phyloP scores from a whole-genome alignment of 768 basidiomycete genomes.

The Leccinum subtestaceum region DNA sequence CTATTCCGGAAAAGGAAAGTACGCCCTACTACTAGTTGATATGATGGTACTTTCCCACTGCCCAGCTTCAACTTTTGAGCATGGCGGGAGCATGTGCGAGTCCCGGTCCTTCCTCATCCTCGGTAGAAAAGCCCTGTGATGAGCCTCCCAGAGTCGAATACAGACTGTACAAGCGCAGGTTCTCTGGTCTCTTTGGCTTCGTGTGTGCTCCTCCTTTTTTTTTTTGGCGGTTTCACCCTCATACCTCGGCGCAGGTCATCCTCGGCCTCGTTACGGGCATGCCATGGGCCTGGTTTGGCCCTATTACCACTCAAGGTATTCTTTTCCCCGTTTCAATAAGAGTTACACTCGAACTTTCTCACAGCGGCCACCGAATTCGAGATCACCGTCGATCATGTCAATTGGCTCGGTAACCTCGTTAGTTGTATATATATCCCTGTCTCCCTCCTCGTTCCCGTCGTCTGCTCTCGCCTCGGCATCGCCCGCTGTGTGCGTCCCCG shows the following conservation, averaged over 20 bases:
- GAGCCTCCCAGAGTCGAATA: slow-evolving; percentile 33
- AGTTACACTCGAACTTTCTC: background rate
- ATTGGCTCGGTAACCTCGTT: slow-evolving; percentile 77
- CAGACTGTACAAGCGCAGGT: slow-evolving; percentile 68
- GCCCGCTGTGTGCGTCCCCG: slow-evolving; percentile 53
- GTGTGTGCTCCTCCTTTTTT: slow-evolving; percentile 29
- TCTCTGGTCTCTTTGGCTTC: slow-evolving; percentile 60
- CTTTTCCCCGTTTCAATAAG: background rate
- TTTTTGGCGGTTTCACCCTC: background rate
- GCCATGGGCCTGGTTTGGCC: slow-evolving; percentile 82
- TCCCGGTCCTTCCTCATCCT: background rate
- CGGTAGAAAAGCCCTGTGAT: background rate
- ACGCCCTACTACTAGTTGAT: background rate
- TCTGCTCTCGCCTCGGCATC: slow-evolving; percentile 60
- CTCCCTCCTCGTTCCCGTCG: slow-evolving; percentile 55
- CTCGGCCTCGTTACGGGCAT: slow-evolving; percentile 63
- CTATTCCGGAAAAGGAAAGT: slow-evolving; percentile 23
- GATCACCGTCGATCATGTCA: slow-evolving; percentile 69
- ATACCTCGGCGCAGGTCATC: slow-evolving; percentile 42
- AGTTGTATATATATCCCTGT: slow-evolving; percentile 60
- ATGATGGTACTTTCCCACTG: background rate
- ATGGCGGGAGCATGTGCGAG: background rate
- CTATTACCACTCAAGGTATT: slow-evolving; percentile 69
- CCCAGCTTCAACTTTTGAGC: background rate
- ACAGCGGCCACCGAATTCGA: slow-evolving; percentile 62